Evolutionary conservation across 768 basidiomycete species (phyloP), one percentile per base, ranked within the genome.

Genomic region (Suillus subaureus): DNA sequence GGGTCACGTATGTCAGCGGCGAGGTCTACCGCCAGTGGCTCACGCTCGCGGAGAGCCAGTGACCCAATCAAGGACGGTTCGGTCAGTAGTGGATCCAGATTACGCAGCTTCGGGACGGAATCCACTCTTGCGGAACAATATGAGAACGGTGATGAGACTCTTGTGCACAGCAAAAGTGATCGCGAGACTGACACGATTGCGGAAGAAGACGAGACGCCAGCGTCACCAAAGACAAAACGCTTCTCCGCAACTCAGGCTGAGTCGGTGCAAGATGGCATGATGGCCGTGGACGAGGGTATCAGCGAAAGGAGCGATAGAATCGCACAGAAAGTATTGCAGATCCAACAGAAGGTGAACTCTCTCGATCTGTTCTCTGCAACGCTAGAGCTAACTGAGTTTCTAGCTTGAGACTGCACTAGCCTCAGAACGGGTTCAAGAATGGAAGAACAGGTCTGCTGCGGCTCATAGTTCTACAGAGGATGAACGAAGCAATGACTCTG

Each of bases 261-360:
- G 68, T 73, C 77, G 45, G 83, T 83, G 55, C 91, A 91, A 69
- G 91, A 93, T 72, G 89, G 89, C 28, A 93, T 94, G 89, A 84
- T 81, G 64, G 93, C 92, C n/a, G 91, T 93, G 18, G 93, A 94
- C 69, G 89, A 92, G 74, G 89, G 89, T 54, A 93, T 96, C 75
- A 91, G 87, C 68, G 84, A 89, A 72, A 89, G 89, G 74, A 94
- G 91, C 69, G 95, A 96, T 70, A 88, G 86, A 72, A 96, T 97
- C 63, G 90, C 93, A 31, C 87, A 92, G 74, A 94, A 95, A 76
- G 92, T 97, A 55, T 72, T 91, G 57, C 88, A 91, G 76, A 96
- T 97, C 65, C 94, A 97, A 79, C 88, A 92, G 69, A 97, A 96
- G 87, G 95, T 94, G 52, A 63, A 81, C 76, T 31, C 39, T n/a